Conservation (phyloP, 2,329 filamentous ascomycete genomes). For the Hansfordia pulvinata region DNA sequence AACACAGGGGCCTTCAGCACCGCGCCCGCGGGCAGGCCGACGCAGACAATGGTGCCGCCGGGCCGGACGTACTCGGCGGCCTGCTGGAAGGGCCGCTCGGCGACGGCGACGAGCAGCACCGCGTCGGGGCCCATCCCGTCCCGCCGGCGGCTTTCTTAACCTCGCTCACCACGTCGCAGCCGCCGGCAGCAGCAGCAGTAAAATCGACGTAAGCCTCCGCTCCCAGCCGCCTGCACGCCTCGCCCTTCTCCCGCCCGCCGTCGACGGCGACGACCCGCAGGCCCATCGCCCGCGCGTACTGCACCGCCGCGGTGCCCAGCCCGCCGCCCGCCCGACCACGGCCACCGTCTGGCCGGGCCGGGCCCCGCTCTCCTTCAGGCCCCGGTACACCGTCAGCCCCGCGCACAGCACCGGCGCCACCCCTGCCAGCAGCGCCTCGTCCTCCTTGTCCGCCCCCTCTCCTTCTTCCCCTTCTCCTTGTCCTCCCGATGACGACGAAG, state of each 20-base stretch:
- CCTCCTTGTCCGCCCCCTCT: no score
- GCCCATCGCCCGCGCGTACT: constrained; percentile 89
- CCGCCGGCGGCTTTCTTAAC: constrained; percentile 67
- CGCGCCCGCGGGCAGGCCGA: constrained; percentile 74
- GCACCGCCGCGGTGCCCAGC: constrained; percentile 60
- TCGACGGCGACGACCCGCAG: constrained; percentile 72
- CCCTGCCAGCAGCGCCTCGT: no score
- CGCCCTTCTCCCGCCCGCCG: constrained; percentile 65
- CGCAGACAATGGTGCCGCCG: constrained; percentile 72
- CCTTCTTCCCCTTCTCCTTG: no score
- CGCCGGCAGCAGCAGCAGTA: constrained; percentile 48
- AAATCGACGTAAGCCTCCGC: constrained; percentile 72
- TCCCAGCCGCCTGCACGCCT: constrained; percentile 57
- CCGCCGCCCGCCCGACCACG: constrained; percentile 81
- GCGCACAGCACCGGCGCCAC: constrained; percentile 73
- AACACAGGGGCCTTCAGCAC: constrained; percentile 77
- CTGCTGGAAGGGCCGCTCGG: constrained; percentile 91
- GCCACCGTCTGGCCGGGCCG: constrained; percentile 66
- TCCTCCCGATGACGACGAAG: no score
- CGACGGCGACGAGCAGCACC: constrained; percentile 73
- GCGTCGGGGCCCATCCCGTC: constrained; percentile 80
- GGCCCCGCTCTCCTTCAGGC: constrained; percentile 70
- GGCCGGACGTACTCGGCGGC: constrained; percentile 78
- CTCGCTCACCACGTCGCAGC: constrained; percentile 72
- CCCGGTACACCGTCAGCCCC: constrained; percentile 82